Evolutionary conservation across 306 rosid species (phyloP).

Genomic region (Glycine soja): DNA sequence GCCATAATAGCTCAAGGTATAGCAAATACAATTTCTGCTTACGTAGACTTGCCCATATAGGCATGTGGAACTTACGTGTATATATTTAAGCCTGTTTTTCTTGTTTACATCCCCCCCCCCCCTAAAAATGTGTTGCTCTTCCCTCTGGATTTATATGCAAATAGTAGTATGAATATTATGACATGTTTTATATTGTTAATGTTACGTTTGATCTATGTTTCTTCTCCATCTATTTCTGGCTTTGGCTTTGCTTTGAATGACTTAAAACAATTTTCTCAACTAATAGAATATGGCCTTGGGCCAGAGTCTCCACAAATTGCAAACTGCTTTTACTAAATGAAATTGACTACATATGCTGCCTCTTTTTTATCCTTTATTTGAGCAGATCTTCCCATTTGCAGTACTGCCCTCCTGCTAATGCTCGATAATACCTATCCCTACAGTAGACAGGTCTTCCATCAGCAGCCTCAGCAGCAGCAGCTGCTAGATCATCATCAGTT

Average conservation of each 20-base stretch:
- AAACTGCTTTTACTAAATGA: conserved; percentile 47
- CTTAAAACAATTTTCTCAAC: conserved; percentile 36
- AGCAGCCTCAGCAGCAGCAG: conserved; percentile 98
- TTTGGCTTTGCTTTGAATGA: conserved; percentile 44
- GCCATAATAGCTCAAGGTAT: conserved; percentile 31
- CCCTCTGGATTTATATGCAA: conserved; percentile 9
- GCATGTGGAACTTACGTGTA: conserved; percentile 33
- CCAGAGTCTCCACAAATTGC: conserved; percentile 46
- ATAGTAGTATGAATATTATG: conserved; percentile 21
- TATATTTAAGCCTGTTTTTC: conserved; percentile 31
- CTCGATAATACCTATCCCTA: conserved; percentile 94
- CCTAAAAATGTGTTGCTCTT: conserved; percentile 7
- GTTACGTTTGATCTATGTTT: conserved; percentile 12
- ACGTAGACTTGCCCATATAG: neutral
- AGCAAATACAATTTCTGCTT: conserved; percentile 22
- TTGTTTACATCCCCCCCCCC: neutral
- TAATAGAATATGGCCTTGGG: conserved; percentile 39
- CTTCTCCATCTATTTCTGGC: conserved; percentile 32
- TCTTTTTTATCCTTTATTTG: conserved; percentile 54
- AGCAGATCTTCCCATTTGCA: conserved; percentile 96
- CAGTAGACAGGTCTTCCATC: conserved; percentile 98
- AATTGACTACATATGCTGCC: conserved; percentile 40
- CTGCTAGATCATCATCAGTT: conserved; percentile 89
- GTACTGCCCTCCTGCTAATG: conserved; percentile 97
- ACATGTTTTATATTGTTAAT: conserved; percentile 20